Evolutionary conservation across 225 moss, liverwort and hornwort genomes (phyloP).

Genomic region (Asterella californica): DNA sequence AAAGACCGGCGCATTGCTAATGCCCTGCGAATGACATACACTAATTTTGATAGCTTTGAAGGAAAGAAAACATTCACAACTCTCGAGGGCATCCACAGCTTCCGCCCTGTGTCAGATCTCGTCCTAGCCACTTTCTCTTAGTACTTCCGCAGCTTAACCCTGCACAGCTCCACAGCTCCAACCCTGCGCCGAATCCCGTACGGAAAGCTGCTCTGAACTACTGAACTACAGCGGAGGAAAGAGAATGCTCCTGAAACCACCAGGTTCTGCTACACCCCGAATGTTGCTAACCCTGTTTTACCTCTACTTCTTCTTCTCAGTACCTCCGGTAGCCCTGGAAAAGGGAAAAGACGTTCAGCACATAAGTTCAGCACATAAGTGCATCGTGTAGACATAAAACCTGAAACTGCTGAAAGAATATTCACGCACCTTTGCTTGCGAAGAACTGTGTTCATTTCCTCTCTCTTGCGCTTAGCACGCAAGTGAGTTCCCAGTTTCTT

Average conservation of each 20-base stretch:
- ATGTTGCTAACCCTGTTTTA: neutral
- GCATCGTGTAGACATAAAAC: neutral
- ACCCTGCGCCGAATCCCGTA: neutral
- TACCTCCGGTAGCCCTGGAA: conserved; percentile 47
- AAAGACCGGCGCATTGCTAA: too few relatives aligned
- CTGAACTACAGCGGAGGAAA: neutral
- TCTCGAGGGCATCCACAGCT: too few relatives aligned
- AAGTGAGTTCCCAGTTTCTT: conserved; percentile 82
- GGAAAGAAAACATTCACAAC: too few relatives aligned
- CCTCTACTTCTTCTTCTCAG: conserved; percentile 56
- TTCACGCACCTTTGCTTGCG: conserved; percentile 78
- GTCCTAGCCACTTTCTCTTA: conserved; percentile 6
- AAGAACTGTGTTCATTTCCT: conserved; percentile 80
- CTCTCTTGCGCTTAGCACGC: conserved; percentile 87
- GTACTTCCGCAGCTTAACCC: too few relatives aligned
- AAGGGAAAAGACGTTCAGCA: neutral
- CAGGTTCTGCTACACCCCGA: neutral
- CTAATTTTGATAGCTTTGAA: too few relatives aligned
- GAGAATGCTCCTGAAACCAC: neutral
- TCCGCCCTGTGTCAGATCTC: too few relatives aligned
- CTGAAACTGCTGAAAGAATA: neutral
- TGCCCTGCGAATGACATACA: too few relatives aligned
- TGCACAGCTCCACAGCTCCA: conserved; percentile 1
- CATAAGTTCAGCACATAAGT: neutral
- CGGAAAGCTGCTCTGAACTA: neutral